These are phyloP conservation scores for Aureobasidium mangrovei DNA, from an alignment of 2,329 filamentous ascomycete species.

Conservation along the genomic window DNA sequence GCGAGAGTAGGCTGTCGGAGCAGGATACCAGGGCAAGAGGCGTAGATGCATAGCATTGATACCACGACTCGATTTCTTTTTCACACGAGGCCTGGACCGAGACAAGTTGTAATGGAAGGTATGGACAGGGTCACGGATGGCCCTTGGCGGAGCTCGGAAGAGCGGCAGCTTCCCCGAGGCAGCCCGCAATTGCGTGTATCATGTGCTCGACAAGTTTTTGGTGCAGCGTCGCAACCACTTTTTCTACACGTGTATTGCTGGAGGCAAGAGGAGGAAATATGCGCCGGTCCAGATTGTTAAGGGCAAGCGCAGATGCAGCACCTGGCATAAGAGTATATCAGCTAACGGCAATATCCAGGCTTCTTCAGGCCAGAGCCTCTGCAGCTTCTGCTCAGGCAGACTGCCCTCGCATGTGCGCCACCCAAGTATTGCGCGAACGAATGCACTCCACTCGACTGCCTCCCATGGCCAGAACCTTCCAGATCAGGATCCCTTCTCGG, in stretches of 20 bases:
- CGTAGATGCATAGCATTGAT: slow-evolving; percentile 4
- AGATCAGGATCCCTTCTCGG: background rate
- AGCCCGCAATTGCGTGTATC: background rate
- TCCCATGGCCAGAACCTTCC: background rate
- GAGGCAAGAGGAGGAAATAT: background rate
- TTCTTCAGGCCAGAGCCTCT: slow-evolving; percentile 13
- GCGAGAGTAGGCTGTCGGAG: background rate
- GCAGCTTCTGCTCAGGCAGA: slow-evolving; percentile 12
- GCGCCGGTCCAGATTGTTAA: slow-evolving; percentile 10
- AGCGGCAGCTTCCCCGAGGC: background rate
- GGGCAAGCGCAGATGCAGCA: background rate
- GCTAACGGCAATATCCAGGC: background rate
- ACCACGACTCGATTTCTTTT: background rate
- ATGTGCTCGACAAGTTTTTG: slow-evolving; percentile 2
- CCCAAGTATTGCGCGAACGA: background rate
- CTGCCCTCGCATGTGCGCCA: background rate
- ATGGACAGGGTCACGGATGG: too few relatives aligned
- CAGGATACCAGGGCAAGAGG: background rate
- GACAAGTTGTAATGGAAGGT: background rate
- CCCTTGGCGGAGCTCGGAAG: background rate
- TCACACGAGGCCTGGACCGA: background rate
- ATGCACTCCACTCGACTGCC: slow-evolving; percentile 6
- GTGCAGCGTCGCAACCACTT: background rate
- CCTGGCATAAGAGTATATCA: too few relatives aligned
- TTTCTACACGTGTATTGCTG: background rate